Percentiles rank a stretch among this genome's conserved stretches.
Evolutionary conservation across 2,329 filamentous ascomycete species (phyloP).

Genomic region (Emmonsiellopsis sp.): DNA sequence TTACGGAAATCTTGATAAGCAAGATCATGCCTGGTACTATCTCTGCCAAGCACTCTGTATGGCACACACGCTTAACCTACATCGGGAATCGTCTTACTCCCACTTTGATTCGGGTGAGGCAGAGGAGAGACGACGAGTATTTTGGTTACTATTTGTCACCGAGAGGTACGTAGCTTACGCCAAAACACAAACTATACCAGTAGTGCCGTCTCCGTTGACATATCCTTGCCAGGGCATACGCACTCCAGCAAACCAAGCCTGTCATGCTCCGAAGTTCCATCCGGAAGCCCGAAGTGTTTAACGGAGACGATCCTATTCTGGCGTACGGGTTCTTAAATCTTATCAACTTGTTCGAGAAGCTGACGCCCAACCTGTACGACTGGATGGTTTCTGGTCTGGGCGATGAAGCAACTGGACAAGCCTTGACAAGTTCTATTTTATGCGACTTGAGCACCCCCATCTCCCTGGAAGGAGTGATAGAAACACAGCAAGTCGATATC

Average conservation of each 20-base stretch:
- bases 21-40: slow-evolving; percentile 72
- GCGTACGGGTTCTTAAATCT: slow-evolving; percentile 33
- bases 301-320: slow-evolving; percentile 45
- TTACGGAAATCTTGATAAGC: slow-evolving; percentile 61
- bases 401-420: slow-evolving; percentile 21
- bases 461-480: slow-evolving; percentile 49
- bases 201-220: background rate
- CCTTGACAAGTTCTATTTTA: slow-evolving; percentile 39
- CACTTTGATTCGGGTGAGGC: slow-evolving; percentile 43
- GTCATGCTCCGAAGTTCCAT: slow-evolving; percentile 62
- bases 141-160: slow-evolving; percentile 63
- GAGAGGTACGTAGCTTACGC: slow-evolving; percentile 48
- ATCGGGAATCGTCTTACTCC: slow-evolving; percentile 44
- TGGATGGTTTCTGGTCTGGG: slow-evolving; percentile 28
- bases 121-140: slow-evolving; percentile 56
- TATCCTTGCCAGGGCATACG: slow-evolving; percentile 51
- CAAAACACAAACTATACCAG: background rate
- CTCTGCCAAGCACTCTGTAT: slow-evolving; percentile 69
- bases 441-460: slow-evolving; percentile 44
- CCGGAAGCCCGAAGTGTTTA: slow-evolving; percentile 50
- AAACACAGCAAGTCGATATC: slow-evolving; percentile 60
- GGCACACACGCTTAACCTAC: slow-evolving; percentile 34
- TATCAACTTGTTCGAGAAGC: slow-evolving; percentile 31
- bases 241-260: slow-evolving; percentile 60
- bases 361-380: slow-evolving; percentile 29